Percentiles rank a stretch among this genome's conserved stretches.
phyloP scores from a whole-genome alignment of 2,329 filamentous ascomycete genomes.

The Onygenales sp. region DNA sequence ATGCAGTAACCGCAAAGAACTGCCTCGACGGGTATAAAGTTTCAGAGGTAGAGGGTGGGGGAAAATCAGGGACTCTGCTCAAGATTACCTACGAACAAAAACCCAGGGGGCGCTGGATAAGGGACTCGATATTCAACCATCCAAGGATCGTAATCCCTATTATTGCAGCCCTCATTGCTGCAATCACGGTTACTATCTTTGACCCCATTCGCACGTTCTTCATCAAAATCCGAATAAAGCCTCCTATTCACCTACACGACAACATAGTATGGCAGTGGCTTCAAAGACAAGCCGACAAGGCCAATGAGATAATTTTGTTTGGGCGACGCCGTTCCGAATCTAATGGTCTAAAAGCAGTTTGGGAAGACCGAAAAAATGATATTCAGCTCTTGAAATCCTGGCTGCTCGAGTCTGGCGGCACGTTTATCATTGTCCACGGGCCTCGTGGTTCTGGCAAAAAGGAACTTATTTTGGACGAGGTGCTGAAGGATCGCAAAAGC shows the following conservation, averaged over 20 bases:
- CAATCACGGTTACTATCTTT: constrained; percentile 78
- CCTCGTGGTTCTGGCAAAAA: constrained; percentile 85
- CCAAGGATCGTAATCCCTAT: constrained; percentile 80
- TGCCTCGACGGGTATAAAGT: constrained; percentile 82
- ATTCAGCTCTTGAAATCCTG: constrained; percentile 76
- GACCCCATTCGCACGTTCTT: constrained; percentile 93
- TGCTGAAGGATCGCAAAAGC: constrained; percentile 63
- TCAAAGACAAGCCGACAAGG: constrained; percentile 49
- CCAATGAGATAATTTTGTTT: constrained; percentile 36
- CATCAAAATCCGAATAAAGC: constrained; percentile 77
- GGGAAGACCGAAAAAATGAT: constrained; percentile 73
- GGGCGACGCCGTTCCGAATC: constrained; percentile 43
- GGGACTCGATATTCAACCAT: constrained; percentile 79
- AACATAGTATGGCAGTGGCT: constrained; percentile 73
- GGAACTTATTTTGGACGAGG: constrained; percentile 78
- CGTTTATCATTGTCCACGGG: constrained; percentile 88
- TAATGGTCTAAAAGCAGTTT: constrained; percentile 67
- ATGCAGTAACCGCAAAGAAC: constrained; percentile 81
- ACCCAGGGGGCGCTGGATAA: constrained; percentile 66
- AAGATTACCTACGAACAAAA: constrained; percentile 76
- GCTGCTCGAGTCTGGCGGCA: constrained; percentile 80
- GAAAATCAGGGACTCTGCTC: constrained; percentile 64
- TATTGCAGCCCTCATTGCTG: constrained; percentile 69
- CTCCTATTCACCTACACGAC: constrained; percentile 63
- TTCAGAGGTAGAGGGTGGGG: constrained; percentile 58